Base-by-base conservation (phyloP, 129 eudicot species). In the Kitagawia praeruptora region DNA sequence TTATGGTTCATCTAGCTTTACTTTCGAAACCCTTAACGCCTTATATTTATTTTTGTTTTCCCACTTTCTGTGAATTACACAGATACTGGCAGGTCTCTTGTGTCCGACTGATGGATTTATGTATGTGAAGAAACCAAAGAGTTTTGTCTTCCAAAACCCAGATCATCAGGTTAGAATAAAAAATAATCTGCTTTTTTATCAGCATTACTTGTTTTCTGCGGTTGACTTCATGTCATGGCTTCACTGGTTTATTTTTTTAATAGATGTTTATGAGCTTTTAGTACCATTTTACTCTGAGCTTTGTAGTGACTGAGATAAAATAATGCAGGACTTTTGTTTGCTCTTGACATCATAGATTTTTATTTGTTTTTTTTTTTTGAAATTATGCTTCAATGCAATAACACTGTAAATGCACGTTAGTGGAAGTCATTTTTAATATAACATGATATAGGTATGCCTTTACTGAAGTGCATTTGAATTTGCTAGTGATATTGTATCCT, bases 111-210 rank as follows among this genome's bases (percentile, higher is more conserved):
- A 80, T 81, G 98, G 98, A 27, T 83, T 56, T 66, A 81, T 93
- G 83, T 78, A 77, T 81, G 97, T 93, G 85, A 85, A 78, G 81
- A 93, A 88, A 77, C 97, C 97, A 19, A 91, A 86, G 83, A 93
- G 98, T 83, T 91, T 85, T 76, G 98, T 89, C 54, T 93, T 93
- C 78, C 97, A 93, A 80, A 93, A 93, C 80, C 97, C 97, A 5
- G 98, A 93, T 84, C 98, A 93, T 86, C 97, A 93, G 93, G 98
- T 93, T 76, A 51, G 83, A 81, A 12, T 75, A 58, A 66, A 66
- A 16, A 56, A 8, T 66, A n/a, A 5, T 19, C 12, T 49, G 10
- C 44, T 78, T 28, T 16, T 54, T 77, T 23, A 14, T 23, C 14
- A 37, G 61, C 14, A 9, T 74, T 47, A 23, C 73, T 41, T 44